Conservation (phyloP, 106 monocot genomes). For the Phalaenopsis aphrodite region DNA sequence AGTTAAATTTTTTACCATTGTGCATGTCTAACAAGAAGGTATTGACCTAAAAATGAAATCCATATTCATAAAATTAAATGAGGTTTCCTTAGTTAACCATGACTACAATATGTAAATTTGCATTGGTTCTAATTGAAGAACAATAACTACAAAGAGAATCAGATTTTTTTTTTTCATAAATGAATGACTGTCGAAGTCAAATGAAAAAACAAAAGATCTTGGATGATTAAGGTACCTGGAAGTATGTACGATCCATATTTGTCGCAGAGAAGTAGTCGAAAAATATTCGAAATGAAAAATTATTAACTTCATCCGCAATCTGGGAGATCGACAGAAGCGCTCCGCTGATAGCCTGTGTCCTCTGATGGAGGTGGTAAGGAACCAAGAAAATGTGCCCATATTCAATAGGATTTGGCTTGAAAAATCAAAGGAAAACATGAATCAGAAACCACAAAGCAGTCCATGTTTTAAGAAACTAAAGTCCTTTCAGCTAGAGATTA, state of each 20-base stretch:
- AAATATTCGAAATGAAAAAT: constrained; percentile 37
- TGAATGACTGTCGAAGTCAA: background rate
- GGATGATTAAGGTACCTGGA: constrained; percentile 41
- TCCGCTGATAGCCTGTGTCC: constrained; percentile 19
- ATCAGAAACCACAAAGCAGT: constrained; percentile 3
- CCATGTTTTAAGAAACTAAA: background rate
- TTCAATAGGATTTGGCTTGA: constrained; percentile 56
- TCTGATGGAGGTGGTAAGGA: constrained; percentile 21
- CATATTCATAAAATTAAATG: background rate
- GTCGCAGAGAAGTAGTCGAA: constrained; percentile 33
- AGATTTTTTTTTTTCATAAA: background rate
- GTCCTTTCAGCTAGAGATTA: constrained; percentile 12
- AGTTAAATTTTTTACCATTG: background rate
- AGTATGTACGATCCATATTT: constrained; percentile 15
- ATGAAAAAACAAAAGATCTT: background rate
- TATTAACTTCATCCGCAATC: constrained; percentile 47
- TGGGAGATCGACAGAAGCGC: constrained; percentile 23
- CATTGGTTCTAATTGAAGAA: background rate
- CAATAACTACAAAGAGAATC: background rate
- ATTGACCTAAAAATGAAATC: background rate
- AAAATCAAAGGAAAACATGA: constrained; percentile 6
- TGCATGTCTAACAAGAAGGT: background rate
- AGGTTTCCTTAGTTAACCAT: background rate
- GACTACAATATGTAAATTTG: background rate
- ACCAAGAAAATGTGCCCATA: constrained; percentile 76